Conservation (phyloP, 2,329 filamentous ascomycete species). For the Scedosporium dehoogii region DNA sequence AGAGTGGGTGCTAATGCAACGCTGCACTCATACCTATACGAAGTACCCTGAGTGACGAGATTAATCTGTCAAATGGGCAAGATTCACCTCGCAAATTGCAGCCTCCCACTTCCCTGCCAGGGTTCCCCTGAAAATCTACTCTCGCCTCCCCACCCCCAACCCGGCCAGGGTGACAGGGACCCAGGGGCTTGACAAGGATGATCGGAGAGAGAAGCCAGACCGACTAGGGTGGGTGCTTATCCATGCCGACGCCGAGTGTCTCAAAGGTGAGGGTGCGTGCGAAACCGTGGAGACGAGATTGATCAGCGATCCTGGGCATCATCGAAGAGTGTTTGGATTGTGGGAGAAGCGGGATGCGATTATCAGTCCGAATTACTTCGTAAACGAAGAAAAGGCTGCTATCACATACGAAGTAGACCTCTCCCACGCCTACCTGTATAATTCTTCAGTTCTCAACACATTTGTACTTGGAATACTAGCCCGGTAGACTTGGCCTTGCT, state of each 20-base stretch:
- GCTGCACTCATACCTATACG: not conserved
- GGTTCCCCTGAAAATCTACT: not conserved
- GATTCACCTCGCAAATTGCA: slow-evolving; percentile 1
- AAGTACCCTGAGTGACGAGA: not conserved
- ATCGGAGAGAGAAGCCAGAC: not conserved
- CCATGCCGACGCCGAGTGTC: not conserved
- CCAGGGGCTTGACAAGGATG: not conserved
- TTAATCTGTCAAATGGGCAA: slow-evolving; percentile 1
- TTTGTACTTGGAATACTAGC: not conserved
- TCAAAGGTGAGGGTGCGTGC: not conserved
- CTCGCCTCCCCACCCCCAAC: not conserved
- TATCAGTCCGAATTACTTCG: not conserved
- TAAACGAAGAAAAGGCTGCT: not conserved
- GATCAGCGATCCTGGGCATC: not conserved
- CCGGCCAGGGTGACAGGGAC: not conserved
- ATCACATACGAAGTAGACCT: not conserved
- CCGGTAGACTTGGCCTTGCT: not conserved
- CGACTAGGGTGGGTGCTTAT: not conserved
- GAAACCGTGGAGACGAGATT: not conserved
- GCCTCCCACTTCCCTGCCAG: not conserved
- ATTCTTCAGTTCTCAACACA: not conserved
- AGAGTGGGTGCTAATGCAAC: not conserved
- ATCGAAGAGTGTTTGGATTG: not conserved
- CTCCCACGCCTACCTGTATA: not conserved
- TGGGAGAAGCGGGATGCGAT: not conserved